Evolutionary conservation across 2,329 filamentous ascomycete species (phyloP), one percentile per base, ranked within the genome.

Genomic region (Arthrobotrys entomopaga): DNA sequence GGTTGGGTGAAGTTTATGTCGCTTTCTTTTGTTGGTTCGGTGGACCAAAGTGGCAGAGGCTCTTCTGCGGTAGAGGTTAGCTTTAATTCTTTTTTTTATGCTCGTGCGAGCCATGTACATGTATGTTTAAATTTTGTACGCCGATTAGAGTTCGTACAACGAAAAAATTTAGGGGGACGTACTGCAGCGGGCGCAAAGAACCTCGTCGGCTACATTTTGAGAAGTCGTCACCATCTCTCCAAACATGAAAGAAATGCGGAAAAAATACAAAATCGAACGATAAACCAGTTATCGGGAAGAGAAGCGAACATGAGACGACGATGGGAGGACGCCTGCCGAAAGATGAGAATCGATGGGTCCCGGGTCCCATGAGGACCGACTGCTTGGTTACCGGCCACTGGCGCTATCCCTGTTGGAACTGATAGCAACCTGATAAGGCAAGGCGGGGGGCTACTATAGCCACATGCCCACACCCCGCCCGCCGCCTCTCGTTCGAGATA

Each of bases 1-100:
- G 65, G 65, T 10, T 61, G 65, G 57, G 34, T 38, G 46, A 70
- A 70, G 52, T 70, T 70, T 50, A 42, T 10, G n/a, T 70, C 65
- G 26, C 40, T 26, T 11, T 63, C 42, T 11, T 22, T 40, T 22
- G 29, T 34, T 22, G 58, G 8, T 5, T 58, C 58, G 7, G 57
- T 5, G 15, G 58, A 60, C 65, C 65, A 70, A n/a, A 70, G 46
- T 6, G 65, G 65, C 19, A 70, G 65, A 24, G 65, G 65, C 10
- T 70, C 58, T 42, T 58, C 65, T 70, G n/a, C 29, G 15, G 7
- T 3, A 11, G 38, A 29, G n/a, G 16, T 50, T 52, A 48, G 29
- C 20, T 13, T 26, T 29, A 10, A 61, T 52, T 61, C 24, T 52
- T 24, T 10, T n/a, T 34, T 15, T 20, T 3, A 15, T 20, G 29